Conservation (phyloP, 441 rosid genomes). For the Lepidium campestre region DNA sequence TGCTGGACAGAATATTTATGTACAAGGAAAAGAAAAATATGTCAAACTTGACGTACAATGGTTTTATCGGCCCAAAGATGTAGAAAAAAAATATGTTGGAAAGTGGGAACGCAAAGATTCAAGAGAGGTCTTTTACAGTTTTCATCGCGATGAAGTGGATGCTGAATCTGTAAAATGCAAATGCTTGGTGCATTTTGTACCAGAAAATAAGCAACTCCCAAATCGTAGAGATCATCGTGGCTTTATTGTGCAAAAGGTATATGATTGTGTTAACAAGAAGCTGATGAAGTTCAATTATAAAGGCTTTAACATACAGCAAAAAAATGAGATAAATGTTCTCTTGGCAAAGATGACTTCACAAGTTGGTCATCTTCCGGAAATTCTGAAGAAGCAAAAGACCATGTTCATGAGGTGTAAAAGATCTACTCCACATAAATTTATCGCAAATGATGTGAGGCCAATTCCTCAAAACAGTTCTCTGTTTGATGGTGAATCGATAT, state of each 20-base stretch:
- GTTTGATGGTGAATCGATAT: no score
- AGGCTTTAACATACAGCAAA: slow-evolving; percentile 54
- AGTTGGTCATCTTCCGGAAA: slow-evolving; percentile 55
- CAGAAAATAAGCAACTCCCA: slow-evolving; percentile 58
- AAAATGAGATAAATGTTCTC: slow-evolving; percentile 66
- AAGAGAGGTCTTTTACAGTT: slow-evolving; percentile 67
- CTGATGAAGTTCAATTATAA: slow-evolving; percentile 52
- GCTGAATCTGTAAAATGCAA: slow-evolving; percentile 71
- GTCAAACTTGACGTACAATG: slow-evolving; percentile 67
- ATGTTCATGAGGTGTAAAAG: no score
- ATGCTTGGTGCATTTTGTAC: slow-evolving; percentile 68
- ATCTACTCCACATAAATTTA: background rate
- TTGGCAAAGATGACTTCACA: slow-evolving; percentile 55
- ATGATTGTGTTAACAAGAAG: slow-evolving; percentile 52
- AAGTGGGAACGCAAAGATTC: slow-evolving; percentile 54
- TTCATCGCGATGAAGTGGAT: slow-evolving; percentile 65
- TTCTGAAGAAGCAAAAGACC: slow-evolving; percentile 6
- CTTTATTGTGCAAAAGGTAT: slow-evolving; percentile 64
- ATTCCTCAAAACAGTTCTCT: no score
- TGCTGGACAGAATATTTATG: slow-evolving; percentile 45
- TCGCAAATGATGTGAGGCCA: no score
- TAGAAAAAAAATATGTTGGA: slow-evolving; percentile 51
- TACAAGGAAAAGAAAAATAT: slow-evolving; percentile 34
- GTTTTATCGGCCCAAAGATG: slow-evolving; percentile 82
- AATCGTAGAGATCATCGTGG: slow-evolving; percentile 54